Percentiles rank a stretch among this genome's conserved stretches.
These are phyloP conservation scores for Paracamarosporium sp. DNA, from an alignment of 2,329 filamentous ascomycete species.

Conservation along the genomic window DNA sequence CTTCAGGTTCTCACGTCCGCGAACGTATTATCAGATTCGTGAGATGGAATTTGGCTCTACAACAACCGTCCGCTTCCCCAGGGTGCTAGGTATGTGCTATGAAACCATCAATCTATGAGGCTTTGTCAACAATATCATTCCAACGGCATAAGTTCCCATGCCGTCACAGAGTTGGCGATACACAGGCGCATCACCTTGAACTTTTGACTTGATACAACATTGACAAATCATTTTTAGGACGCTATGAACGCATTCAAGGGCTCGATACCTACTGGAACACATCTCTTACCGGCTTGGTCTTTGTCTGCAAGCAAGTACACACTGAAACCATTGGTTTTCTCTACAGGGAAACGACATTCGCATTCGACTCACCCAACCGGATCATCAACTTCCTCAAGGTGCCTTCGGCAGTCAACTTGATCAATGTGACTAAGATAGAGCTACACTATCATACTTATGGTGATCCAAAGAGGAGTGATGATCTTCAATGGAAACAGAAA, in stretches of 20 bases:
- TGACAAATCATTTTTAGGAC: constrained; percentile 23
- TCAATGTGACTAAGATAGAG: constrained; percentile 33
- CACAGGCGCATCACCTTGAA: no score
- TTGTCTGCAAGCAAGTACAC: constrained; percentile 38
- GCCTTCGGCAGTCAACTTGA: constrained; percentile 23
- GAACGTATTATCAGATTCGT: not conserved
- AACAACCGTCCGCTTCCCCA: not conserved
- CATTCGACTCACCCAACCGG: constrained; percentile 34
- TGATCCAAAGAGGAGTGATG: constrained; percentile 10
- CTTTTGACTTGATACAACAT: not conserved
- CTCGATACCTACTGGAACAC: constrained; percentile 35
- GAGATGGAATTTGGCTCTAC: not conserved
- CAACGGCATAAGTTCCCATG: no score
- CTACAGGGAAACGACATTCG: constrained; percentile 37
- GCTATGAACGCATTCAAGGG: constrained; percentile 24
- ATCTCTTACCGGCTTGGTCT: constrained; percentile 34
- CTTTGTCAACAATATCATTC: not conserved
- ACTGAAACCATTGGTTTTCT: constrained; percentile 33
- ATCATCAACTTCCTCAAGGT: constrained; percentile 33
- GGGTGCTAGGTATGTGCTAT: constrained; percentile 1
- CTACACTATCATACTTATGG: constrained; percentile 41
- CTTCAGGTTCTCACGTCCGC: constrained; percentile 22
- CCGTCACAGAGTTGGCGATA: no score
- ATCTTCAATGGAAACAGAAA: constrained; percentile 32
- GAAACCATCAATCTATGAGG: not conserved